Conservation (phyloP, 1,139 yeast species). For the Suhomyces atakaporum region DNA sequence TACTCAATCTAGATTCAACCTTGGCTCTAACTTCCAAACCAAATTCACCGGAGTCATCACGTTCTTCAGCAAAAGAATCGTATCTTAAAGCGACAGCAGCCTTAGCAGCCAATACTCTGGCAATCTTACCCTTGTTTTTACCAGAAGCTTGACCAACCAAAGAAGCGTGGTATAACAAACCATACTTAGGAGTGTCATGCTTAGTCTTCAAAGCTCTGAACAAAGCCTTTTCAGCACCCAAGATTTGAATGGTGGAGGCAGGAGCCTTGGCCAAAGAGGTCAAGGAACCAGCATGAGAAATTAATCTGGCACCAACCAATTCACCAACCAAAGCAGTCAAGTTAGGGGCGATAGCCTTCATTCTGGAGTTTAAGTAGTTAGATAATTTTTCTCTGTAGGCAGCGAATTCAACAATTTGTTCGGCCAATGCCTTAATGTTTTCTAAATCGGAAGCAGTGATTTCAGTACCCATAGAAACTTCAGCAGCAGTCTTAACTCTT, state of each 20-base stretch:
- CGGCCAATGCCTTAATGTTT: slow-evolving; percentile 87
- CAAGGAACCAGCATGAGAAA: slow-evolving; percentile 97
- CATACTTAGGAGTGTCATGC: slow-evolving; percentile 98
- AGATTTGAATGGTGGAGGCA: slow-evolving; percentile 96
- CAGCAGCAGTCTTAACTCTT: slow-evolving; percentile 87
- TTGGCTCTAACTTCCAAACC: slow-evolving; percentile 91
- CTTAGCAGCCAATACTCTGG: slow-evolving; percentile 98
- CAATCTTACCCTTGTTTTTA: slow-evolving; percentile 98
- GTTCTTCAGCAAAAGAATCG: slow-evolving; percentile 95
- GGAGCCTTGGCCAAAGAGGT: slow-evolving; percentile 97
- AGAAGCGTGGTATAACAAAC: slow-evolving; percentile 94
- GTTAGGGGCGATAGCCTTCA: slow-evolving; percentile 98
- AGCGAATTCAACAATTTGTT: slow-evolving; percentile 91
- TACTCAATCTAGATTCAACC: slow-evolving; percentile 92
- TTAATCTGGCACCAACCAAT: slow-evolving; percentile 96
- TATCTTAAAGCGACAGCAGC: slow-evolving; percentile 96
- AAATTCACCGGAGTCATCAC: slow-evolving; percentile 91
- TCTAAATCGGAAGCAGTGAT: slow-evolving; percentile 85
- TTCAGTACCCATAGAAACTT: slow-evolving; percentile 98
- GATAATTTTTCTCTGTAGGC: slow-evolving; percentile 93
- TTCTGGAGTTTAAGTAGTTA: slow-evolving; percentile 85
- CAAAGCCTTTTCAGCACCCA: slow-evolving; percentile 98
- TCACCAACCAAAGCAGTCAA: slow-evolving; percentile 96
- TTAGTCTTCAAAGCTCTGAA: slow-evolving; percentile 98
- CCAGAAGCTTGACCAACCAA: slow-evolving; percentile 96